Evolutionary conservation across 169 alveolate genomes (phyloP).

Genomic region (Amoebophrya sp.): DNA sequence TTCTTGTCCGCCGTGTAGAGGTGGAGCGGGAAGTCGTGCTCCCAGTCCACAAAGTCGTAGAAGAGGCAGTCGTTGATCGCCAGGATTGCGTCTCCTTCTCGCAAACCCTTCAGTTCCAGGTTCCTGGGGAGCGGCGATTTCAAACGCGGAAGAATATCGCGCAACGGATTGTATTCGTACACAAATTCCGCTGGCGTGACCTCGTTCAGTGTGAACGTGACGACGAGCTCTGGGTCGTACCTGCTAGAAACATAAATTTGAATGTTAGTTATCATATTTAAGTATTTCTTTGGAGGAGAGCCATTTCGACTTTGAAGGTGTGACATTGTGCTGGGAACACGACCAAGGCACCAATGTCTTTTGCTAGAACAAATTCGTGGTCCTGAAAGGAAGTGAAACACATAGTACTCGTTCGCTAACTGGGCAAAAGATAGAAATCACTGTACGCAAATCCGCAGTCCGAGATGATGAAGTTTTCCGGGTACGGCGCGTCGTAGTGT

Average conservation of each 20-base stretch:
- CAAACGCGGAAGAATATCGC: neutral
- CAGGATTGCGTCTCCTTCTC: neutral
- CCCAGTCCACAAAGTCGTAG: neutral
- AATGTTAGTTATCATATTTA: no score
- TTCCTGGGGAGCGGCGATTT: neutral
- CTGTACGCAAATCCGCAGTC: neutral
- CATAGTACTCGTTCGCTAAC: no score
- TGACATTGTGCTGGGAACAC: no score
- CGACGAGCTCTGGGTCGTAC: neutral
- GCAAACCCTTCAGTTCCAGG: neutral
- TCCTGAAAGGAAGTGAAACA: no score
- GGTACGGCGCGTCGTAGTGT: slow-evolving; percentile 18
- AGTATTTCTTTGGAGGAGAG: no score
- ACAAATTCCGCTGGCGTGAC: neutral
- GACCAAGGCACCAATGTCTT: no score
- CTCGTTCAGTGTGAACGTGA: neutral
- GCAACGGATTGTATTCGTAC: neutral
- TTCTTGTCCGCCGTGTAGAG: neutral
- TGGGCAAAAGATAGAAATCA: no score
- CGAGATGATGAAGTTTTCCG: neutral
- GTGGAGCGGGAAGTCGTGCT: neutral
- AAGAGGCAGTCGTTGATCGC: neutral
- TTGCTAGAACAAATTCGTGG: no score
- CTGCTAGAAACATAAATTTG: no score
- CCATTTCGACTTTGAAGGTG: no score